Evolutionary conservation across 2,329 filamentous ascomycete species (phyloP).

Genomic region (Cordyceps javanica): DNA sequence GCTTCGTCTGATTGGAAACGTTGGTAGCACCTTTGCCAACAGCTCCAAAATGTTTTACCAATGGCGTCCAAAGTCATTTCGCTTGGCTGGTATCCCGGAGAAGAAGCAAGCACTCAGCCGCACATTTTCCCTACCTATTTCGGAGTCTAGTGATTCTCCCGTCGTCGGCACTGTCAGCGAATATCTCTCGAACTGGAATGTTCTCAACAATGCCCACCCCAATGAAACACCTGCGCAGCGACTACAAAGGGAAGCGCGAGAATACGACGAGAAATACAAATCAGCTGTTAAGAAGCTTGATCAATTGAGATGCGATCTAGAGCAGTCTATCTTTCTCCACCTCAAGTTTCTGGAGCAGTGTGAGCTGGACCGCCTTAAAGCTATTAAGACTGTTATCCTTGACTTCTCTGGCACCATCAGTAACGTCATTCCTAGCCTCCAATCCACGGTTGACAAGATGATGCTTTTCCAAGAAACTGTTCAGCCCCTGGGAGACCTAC

Average conservation of each 20-base stretch:
- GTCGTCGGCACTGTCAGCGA: slow-evolving; percentile 78
- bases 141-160: slow-evolving; percentile 61
- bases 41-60: slow-evolving; percentile 97
- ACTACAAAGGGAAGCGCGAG: slow-evolving; percentile 79
- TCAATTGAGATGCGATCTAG: slow-evolving; percentile 84
- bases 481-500: slow-evolving; percentile 82
- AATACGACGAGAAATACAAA: slow-evolving; percentile 94
- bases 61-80: slow-evolving; percentile 89
- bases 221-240: slow-evolving; percentile 88
- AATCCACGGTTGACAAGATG: slow-evolving; percentile 96
- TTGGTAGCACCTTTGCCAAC: slow-evolving; percentile 93
- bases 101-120: slow-evolving; percentile 71
- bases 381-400: slow-evolving; percentile 94
- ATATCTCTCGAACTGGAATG: slow-evolving; percentile 88
- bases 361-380: slow-evolving; percentile 91
- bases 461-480: slow-evolving; percentile 98
- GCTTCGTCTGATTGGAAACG: slow-evolving; percentile 83
- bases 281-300: slow-evolving; percentile 78
- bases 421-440: slow-evolving; percentile 94
- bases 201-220: slow-evolving; percentile 74
- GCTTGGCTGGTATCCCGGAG: slow-evolving; percentile 79
- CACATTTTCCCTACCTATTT: slow-evolving; percentile 65
- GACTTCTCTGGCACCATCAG: slow-evolving; percentile 97
- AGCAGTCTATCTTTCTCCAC: slow-evolving; percentile 89
- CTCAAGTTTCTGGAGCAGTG: slow-evolving; percentile 96